phyloP scores from a whole-genome alignment of 768 basidiomycete genomes.

The Russula brevipes region DNA sequence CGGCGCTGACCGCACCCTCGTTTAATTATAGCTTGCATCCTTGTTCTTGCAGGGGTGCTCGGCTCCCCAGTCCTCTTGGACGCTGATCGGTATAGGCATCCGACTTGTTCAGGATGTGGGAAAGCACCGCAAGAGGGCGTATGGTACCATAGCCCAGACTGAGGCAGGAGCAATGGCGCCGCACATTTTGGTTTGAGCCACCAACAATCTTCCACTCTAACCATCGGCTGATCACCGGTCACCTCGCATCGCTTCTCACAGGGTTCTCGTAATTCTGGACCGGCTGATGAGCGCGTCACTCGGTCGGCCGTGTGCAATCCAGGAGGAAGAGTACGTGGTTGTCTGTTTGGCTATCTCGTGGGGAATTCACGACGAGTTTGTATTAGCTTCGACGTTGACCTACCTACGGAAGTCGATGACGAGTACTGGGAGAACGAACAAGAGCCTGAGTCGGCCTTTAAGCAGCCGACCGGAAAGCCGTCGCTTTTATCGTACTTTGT shows the following conservation, averaged over 20 bases:
- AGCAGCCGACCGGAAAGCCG: conserved; percentile 59
- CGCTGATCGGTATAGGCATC: conserved; percentile 55
- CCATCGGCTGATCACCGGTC: neutral
- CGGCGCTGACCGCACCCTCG: conserved; percentile 25
- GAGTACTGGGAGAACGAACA: conserved; percentile 25
- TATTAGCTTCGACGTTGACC: conserved; percentile 27
- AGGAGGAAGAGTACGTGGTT: conserved; percentile 64
- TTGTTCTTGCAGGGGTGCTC: conserved; percentile 42
- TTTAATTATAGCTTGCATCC: conserved; percentile 33
- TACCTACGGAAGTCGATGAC: conserved; percentile 24
- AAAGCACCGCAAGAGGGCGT: conserved; percentile 52
- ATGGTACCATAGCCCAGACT: conserved; percentile 37
- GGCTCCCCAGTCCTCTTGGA: conserved; percentile 51
- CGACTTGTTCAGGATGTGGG: conserved; percentile 73
- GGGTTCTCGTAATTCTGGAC: conserved; percentile 49
- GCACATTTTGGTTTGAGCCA: conserved; percentile 49
- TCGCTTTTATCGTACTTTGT: conserved; percentile 52
- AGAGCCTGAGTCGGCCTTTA: conserved; percentile 37
- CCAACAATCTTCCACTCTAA: neutral
- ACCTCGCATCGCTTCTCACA: conserved; percentile 22
- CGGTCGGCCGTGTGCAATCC: conserved; percentile 67
- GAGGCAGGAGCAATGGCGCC: conserved; percentile 77
- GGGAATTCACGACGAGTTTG: conserved; percentile 24
- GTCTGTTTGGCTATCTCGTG: neutral
- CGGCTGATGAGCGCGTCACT: conserved; percentile 43